Evolutionary conservation across 1,284 basidiomycete genomes (phyloP).

Genomic region (Fomitopsis betulina): DNA sequence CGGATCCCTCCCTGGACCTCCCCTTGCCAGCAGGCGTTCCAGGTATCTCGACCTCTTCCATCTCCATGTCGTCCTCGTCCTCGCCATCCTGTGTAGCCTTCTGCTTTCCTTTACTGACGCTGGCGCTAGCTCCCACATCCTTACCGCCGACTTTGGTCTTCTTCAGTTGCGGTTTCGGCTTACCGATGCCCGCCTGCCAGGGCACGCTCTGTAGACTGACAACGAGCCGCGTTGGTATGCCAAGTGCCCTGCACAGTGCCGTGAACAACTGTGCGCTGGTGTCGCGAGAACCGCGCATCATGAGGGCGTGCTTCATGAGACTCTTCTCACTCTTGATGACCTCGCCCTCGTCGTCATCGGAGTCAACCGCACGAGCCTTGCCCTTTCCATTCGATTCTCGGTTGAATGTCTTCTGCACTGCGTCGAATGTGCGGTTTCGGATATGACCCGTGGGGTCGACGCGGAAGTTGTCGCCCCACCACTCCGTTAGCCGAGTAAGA

Average conservation of each 20-base stretch:
- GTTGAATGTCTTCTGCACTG: constrained; percentile 47
- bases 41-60: constrained; percentile 35
- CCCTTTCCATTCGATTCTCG: constrained; percentile 28
- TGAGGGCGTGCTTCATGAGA: constrained; percentile 85
- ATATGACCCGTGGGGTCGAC: constrained; percentile 62
- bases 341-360: constrained; percentile 59
- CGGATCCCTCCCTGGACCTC: constrained; percentile 12
- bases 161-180: constrained; percentile 41
- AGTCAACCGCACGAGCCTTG: constrained; percentile 23
- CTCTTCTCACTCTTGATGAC: constrained; percentile 74
- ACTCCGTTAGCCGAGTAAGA: constrained; percentile 66
- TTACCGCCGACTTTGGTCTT: constrained; percentile 31
- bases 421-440: constrained; percentile 71
- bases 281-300: constrained; percentile 81
- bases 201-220: constrained; percentile 89
- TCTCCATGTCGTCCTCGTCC: constrained; percentile 34
- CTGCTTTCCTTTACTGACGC: constrained; percentile 21
- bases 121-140: constrained; percentile 22
- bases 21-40: constrained; percentile 22
- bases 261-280: constrained; percentile 91
- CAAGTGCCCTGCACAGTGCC: constrained; percentile 81
- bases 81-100: constrained; percentile 24
- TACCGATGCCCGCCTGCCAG: constrained; percentile 66
- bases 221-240: constrained; percentile 85
- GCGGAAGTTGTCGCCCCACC: constrained; percentile 78